These are phyloP conservation scores for Parachaetomium inaequale DNA, from an alignment of 495 filamentous ascomycete genomes.

Conservation along the genomic window DNA sequence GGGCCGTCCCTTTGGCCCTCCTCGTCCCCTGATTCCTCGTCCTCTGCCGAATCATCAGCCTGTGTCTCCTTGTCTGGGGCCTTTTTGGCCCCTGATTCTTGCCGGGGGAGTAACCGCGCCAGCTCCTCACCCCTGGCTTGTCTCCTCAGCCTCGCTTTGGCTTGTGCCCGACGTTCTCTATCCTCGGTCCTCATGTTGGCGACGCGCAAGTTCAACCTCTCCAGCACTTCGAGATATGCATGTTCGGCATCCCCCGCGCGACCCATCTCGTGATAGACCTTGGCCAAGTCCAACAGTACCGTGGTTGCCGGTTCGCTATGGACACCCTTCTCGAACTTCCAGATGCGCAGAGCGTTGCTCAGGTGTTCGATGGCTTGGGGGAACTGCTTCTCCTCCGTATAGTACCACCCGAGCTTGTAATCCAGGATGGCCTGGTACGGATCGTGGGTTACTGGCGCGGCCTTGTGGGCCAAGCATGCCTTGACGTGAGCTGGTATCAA, in stretches of 20 bases:
- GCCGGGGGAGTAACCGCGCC: not conserved
- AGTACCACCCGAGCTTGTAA: conserved; percentile 12
- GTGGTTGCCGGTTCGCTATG: not conserved
- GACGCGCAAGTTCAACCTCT: not conserved
- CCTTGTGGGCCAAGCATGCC: not conserved
- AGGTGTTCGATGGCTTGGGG: not conserved
- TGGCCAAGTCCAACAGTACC: not conserved
- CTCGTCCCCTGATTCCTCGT: no score
- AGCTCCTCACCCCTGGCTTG: not conserved
- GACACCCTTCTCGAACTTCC: not conserved
- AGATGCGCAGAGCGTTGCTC: not conserved
- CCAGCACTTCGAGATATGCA: not conserved
- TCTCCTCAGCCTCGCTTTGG: not conserved
- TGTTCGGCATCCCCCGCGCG: conserved; percentile 2
- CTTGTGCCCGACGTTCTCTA: not conserved
- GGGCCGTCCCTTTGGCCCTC: no score
- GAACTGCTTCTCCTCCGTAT: not conserved
- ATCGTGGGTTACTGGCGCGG: not conserved
- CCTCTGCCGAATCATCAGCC: no score
- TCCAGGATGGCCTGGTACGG: conserved; percentile 1
- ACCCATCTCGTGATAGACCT: conserved; percentile 13
- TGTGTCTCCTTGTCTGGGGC: not conserved
- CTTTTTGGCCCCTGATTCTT: not conserved
- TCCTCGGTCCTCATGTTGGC: not conserved
- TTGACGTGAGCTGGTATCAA: not conserved